Evolutionary conservation across 768 basidiomycete species (phyloP).

Genomic region (Clavulina sp.): DNA sequence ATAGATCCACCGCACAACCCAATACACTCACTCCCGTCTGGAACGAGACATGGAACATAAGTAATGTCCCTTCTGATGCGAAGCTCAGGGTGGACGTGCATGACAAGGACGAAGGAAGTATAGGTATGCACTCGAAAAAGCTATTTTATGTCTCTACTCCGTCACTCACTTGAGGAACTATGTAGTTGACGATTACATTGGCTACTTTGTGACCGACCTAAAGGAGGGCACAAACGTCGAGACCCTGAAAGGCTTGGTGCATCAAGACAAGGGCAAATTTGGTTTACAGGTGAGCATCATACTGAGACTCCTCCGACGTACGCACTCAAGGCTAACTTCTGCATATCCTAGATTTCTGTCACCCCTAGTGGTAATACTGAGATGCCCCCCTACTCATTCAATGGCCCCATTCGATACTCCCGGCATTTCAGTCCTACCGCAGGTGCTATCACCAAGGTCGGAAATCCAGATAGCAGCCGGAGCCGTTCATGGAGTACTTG

Average conservation of each 20-base stretch:
- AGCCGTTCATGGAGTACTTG: slow-evolving; percentile 48
- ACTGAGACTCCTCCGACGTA: background rate
- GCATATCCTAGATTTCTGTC: background rate
- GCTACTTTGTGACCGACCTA: slow-evolving; percentile 29
- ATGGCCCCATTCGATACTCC: slow-evolving; percentile 56
- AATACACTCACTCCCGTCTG: slow-evolving; percentile 46
- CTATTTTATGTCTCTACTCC: too few relatives aligned
- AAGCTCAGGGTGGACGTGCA: slow-evolving; percentile 40
- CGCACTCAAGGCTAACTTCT: background rate
- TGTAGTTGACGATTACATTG: slow-evolving; percentile 44
- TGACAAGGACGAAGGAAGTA: slow-evolving; percentile 52
- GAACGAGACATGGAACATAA: slow-evolving; percentile 59
- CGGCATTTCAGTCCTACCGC: slow-evolving; percentile 54
- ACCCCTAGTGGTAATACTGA: background rate
- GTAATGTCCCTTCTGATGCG: slow-evolving; percentile 53
- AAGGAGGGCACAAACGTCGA: slow-evolving; percentile 41
- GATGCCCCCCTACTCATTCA: slow-evolving; percentile 42
- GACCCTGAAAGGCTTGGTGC: slow-evolving; percentile 37
- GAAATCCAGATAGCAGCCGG: slow-evolving; percentile 15
- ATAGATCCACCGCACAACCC: slow-evolving; percentile 46
- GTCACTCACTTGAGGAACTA: too few relatives aligned
- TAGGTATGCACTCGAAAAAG: too few relatives aligned
- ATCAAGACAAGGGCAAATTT: slow-evolving; percentile 35
- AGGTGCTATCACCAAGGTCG: slow-evolving; percentile 40
- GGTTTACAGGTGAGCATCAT: slow-evolving; percentile 48